Base-by-base conservation (phyloP, 176 grass and related monocot genomes). In the Poa annua region DNA sequence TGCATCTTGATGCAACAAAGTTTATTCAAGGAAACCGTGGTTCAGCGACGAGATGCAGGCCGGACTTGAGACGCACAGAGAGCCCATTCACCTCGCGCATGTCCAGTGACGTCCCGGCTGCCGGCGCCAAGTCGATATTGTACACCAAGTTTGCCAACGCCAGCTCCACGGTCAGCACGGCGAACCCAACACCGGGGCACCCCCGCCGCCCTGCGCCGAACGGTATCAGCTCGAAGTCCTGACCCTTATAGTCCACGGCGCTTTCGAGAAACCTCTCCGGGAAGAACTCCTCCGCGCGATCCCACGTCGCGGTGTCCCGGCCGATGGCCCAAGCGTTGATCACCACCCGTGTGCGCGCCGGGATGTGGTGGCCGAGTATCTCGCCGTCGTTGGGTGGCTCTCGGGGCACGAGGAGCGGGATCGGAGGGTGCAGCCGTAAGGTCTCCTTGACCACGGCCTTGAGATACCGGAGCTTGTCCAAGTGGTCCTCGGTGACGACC, bases 341-440 rank as follows among this genome's bases (percentile, higher is more conserved):
- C n/a, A n/a, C n/a, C 7, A 74, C 71, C 45, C 71, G 45, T 1
- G 45, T 74, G 71, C 45, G 22, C 45, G 71, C 71, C 24, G 45
- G 71, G 45, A 74, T 24, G 24, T 32, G 71, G 45, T 74, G 15
- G 0, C 66, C 84, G 42, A 79, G 56, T 41, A 86, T 47, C 41
- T 72, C 24, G 66, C 60, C 70, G 61, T 91, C 89, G 36, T 63
- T 41, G 20, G 11, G 82, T 11, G 75, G 55, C 22, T 90, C 84
- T 24, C 74, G 76, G 9, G 85, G 84, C 69, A 87, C 5, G 26
- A 90, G 80, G 48, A 86, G 64, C 0, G 68, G 74, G 6, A 39
- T 4, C 26, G 88, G 84, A 59, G 88, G 79, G 74, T 86, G 88
- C 84, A 90, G 68, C 4, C 88, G 75, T 0, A 87, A 20, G 6